Evolutionary conservation across 2,329 filamentous ascomycete species (phyloP).

Genomic region (Sclerotinia minor): DNA sequence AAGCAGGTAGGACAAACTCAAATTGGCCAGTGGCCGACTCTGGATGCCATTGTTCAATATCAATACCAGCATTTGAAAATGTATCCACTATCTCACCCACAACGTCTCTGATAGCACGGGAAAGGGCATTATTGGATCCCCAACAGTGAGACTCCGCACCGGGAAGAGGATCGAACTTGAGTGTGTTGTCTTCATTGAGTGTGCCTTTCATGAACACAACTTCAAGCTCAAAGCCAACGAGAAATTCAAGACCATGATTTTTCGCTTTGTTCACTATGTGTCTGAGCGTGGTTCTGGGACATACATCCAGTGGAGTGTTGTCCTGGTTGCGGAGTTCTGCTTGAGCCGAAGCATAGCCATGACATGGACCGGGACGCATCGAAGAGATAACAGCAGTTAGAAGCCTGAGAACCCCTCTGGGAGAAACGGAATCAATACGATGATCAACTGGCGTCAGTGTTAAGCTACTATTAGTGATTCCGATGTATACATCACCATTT

Average conservation of each 20-base stretch:
- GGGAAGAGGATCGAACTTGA: conserved; percentile 46
- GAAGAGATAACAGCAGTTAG: conserved; percentile 66
- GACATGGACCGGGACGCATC: conserved; percentile 57
- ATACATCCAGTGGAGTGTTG: conserved; percentile 53
- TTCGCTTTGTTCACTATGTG: conserved; percentile 54
- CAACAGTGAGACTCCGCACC: conserved; percentile 68
- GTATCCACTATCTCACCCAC: conserved; percentile 64
- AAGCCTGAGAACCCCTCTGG: conserved; percentile 66
- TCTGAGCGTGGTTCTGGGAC: conserved; percentile 65
- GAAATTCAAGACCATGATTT: conserved; percentile 55
- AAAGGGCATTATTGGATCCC: conserved; percentile 64
- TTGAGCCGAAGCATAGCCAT: conserved; percentile 65
- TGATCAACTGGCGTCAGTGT: conserved; percentile 68
- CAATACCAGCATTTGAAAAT: conserved; percentile 51
- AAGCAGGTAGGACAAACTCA: conserved; percentile 23
- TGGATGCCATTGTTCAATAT: conserved; percentile 22
- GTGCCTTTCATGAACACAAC: conserved; percentile 62
- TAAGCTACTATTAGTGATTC: conserved; percentile 64
- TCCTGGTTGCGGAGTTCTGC: conserved; percentile 63
- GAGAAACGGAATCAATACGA: conserved; percentile 53
- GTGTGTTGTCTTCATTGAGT: conserved; percentile 41
- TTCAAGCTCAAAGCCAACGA: conserved; percentile 81
- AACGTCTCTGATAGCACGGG: conserved; percentile 56
- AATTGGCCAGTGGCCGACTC: conserved; percentile 22
- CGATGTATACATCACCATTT: conserved; percentile 46